Conservation (phyloP, 176 grass and related monocot species). For the Eleusine coracana region DNA sequence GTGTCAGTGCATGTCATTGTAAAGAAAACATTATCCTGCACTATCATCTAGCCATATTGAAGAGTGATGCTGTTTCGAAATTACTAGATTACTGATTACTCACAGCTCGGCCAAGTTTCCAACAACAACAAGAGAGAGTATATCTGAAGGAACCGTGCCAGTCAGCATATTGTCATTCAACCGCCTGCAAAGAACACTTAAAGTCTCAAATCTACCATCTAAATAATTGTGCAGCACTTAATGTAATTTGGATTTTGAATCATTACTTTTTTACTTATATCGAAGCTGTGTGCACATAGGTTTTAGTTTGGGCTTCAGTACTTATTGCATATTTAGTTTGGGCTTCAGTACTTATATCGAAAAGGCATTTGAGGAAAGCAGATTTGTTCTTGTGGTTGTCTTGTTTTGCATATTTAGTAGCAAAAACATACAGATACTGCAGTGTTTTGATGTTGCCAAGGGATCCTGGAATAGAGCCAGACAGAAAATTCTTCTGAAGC, state of each 20-base stretch:
- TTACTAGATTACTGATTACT: not conserved
- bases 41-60: not conserved
- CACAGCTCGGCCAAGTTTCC: slow-evolving; percentile 46
- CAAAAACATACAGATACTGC: slow-evolving; percentile 29
- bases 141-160: slow-evolving; percentile 22
- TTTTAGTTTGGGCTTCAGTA: not conserved
- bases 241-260: not conserved
- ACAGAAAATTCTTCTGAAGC: slow-evolving; percentile 35
- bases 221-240: not conserved
- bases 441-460: slow-evolving; percentile 45
- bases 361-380: not conserved
- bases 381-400: not conserved
- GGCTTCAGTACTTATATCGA: not conserved
- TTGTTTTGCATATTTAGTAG: not conserved
- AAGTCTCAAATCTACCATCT: not conserved
- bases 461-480: slow-evolving; percentile 28
- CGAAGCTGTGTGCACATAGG: not conserved
- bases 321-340: not conserved
- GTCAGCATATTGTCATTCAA: slow-evolving; percentile 30
- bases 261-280: not conserved
- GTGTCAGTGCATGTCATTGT: not conserved
- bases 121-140: slow-evolving; percentile 32
- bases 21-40: not conserved
- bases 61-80: not conserved
- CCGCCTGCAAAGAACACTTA: slow-evolving; percentile 15